Percentiles rank a stretch among this genome's conserved stretches.
phyloP scores from a whole-genome alignment of 306 rosid species.

The Fagus crenata region DNA sequence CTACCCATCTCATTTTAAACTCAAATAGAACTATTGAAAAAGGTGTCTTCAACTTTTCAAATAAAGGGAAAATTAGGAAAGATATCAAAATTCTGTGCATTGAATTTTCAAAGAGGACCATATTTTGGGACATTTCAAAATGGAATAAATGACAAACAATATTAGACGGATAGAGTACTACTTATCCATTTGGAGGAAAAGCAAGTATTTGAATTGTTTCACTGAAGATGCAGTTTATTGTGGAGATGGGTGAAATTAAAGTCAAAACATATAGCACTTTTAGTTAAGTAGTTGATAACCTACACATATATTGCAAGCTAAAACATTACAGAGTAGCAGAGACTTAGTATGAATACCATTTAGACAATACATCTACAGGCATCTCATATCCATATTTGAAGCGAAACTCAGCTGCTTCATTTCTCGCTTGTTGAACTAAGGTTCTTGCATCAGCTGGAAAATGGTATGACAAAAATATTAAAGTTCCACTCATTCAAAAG shows the following conservation, averaged over 20 bases:
- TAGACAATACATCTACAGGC: constrained; percentile 88
- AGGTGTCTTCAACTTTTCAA: too few species aligned
- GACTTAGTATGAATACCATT: constrained; percentile 50
- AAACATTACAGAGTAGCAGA: background rate
- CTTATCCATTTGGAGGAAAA: background rate
- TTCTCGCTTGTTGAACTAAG: constrained; percentile 94
- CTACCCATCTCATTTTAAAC: too few species aligned
- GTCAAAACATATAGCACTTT: background rate
- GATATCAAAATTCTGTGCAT: too few species aligned
- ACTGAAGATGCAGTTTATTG: background rate
- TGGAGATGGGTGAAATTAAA: background rate
- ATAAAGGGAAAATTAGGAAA: too few species aligned
- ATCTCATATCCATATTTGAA: constrained; percentile 89
- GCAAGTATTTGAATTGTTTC: background rate
- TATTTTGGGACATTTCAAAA: too few species aligned
- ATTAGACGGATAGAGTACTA: background rate
- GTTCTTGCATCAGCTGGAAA: constrained; percentile 96
- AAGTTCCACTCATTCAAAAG: background rate
- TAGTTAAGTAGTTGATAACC: background rate
- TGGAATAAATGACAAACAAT: too few species aligned
- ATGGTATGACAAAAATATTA: constrained; percentile 9
- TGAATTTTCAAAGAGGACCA: too few species aligned
- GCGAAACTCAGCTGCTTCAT: constrained; percentile 98
- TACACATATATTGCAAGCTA: constrained; percentile 1
- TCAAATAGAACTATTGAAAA: too few species aligned